These are phyloP conservation scores for Linnemannia schmuckeri DNA, from an alignment of 192 early-diverging fungal genomes.

Conservation along the genomic window DNA sequence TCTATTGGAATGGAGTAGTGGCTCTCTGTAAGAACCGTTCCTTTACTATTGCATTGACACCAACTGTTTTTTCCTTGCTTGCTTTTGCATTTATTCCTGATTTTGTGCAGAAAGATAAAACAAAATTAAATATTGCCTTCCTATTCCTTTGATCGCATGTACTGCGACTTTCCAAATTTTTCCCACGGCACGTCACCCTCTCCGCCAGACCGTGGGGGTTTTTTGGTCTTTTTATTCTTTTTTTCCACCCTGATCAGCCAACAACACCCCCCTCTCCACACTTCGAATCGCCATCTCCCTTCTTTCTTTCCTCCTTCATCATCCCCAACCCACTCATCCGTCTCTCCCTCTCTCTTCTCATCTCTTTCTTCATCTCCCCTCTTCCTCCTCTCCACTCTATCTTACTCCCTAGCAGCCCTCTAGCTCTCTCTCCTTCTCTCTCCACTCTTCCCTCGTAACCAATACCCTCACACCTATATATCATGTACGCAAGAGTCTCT, in stretches of 20 bases:
- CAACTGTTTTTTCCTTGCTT: too few species aligned
- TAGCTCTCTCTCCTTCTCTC: not conserved
- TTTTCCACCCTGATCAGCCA: constrained; percentile 7
- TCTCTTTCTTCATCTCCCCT: not conserved
- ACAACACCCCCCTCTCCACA: constrained; percentile 2
- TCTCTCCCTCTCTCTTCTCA: constrained; percentile 7
- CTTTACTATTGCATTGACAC: too few species aligned
- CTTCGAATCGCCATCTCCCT: constrained; percentile 10
- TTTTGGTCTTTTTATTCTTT: not conserved
- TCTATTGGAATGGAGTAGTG: too few species aligned
- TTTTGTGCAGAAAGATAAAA: too few species aligned
- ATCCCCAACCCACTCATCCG: not conserved
- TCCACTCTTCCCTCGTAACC: not conserved
- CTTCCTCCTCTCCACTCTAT: not conserved
- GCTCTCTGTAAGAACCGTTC: too few species aligned
- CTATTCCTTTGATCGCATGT: constrained; percentile 11
- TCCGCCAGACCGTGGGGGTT: not conserved
- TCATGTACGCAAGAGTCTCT: constrained; percentile 53
- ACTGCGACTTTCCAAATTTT: constrained; percentile 21
- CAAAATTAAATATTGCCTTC: not conserved
- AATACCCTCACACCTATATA: not conserved
- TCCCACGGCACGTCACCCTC: constrained; percentile 27
- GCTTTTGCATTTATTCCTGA: too few species aligned
- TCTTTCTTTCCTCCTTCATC: constrained; percentile 3
- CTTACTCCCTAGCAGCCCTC: not conserved